Evolutionary conservation across 164 flowering plant genomes (phyloP).

Genomic region (Chimonanthus praecox): DNA sequence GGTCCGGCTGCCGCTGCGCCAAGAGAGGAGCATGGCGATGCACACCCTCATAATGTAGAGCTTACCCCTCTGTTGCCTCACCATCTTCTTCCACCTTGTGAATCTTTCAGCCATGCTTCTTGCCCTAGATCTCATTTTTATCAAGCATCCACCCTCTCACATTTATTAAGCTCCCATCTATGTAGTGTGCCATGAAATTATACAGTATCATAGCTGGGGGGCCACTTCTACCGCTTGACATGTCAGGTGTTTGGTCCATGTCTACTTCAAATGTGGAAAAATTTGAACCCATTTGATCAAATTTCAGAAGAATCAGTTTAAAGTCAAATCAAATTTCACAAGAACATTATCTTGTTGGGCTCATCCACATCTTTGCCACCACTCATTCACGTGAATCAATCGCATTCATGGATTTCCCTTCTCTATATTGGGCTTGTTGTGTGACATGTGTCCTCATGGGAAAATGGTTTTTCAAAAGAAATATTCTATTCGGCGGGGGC

Average conservation of each 20-base stretch:
- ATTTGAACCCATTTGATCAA: neutral
- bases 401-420: neutral
- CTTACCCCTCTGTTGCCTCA: slow-evolving; percentile 53
- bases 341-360: neutral
- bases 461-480: neutral
- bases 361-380: neutral
- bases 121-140: neutral
- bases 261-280: no score
- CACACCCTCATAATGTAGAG: slow-evolving; percentile 55
- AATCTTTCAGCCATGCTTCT: slow-evolving; percentile 31
- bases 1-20: slow-evolving; percentile 19
- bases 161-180: slow-evolving; percentile 4
- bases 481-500: neutral
- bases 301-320: neutral
- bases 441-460: neutral
- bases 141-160: neutral
- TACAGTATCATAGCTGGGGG: neutral
- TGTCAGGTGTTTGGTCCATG: neutral
- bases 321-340: neutral
- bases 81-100: slow-evolving; percentile 41
- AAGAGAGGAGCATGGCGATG: slow-evolving; percentile 57
- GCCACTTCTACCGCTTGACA: neutral
- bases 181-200: neutral
- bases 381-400: neutral
- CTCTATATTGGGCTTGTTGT: neutral